These are phyloP conservation scores for Chionographis japonica DNA, from an alignment of 106 monocot genomes.

Conservation along the genomic window DNA sequence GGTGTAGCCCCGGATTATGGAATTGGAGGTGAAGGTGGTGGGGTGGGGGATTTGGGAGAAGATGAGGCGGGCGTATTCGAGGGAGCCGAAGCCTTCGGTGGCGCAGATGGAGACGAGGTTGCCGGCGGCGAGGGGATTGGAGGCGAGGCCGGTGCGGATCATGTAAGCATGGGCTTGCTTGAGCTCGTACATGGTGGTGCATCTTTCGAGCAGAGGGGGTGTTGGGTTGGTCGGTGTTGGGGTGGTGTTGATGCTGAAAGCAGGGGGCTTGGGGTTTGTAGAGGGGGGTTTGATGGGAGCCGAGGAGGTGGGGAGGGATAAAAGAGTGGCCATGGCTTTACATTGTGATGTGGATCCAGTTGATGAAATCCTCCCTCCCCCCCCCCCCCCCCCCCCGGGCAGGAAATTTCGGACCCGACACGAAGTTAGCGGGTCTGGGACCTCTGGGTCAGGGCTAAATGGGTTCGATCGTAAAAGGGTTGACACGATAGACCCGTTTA, in stretches of 20 bases:
- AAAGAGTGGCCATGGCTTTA: not conserved
- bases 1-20: conserved; percentile 17
- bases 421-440: too few species aligned
- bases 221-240: not conserved
- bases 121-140: conserved; percentile 17
- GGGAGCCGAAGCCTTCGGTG: not conserved
- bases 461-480: too few species aligned
- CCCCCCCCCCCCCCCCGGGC: too few species aligned
- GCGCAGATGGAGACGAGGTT: conserved; percentile 5
- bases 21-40: conserved; percentile 19
- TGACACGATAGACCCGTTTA: too few species aligned
- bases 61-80: conserved; percentile 11
- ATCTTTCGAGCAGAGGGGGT: conserved; percentile 5
- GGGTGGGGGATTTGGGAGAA: conserved; percentile 19
- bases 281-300: not conserved
- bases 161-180: conserved; percentile 17
- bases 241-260: not conserved
- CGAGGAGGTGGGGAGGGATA: not conserved
- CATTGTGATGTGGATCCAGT: too few species aligned
- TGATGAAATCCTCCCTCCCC: too few species aligned
- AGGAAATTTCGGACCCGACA: too few species aligned
- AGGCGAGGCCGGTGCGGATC: conserved; percentile 4
- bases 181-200: conserved; percentile 9
- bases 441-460: too few species aligned
- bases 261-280: not conserved